phyloP scores from a whole-genome alignment of 2,329 filamentous ascomycete genomes.

The Blastomyces emzantsi region DNA sequence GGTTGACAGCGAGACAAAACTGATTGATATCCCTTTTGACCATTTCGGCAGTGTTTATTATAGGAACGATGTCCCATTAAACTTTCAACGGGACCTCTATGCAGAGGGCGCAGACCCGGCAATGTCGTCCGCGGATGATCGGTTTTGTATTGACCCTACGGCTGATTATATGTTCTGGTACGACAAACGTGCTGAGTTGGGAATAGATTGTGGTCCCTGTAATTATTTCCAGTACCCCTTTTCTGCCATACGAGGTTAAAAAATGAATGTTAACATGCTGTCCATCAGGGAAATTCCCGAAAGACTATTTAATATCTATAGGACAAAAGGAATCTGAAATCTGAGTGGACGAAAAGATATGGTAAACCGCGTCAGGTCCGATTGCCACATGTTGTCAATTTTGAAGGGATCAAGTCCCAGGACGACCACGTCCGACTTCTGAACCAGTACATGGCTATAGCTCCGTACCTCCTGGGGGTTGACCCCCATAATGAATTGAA shows the following conservation, averaged over 20 bases:
- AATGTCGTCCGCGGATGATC: background rate
- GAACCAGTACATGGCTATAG: slow-evolving; percentile 12
- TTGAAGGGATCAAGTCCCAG: slow-evolving; percentile 9
- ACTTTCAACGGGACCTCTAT: slow-evolving; percentile 5
- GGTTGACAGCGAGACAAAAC: too few relatives aligned
- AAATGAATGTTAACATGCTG: background rate
- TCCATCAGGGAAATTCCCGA: slow-evolving; percentile 9
- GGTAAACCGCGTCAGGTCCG: slow-evolving; percentile 11
- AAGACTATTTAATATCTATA: slow-evolving; percentile 11
- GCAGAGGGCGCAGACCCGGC: slow-evolving; percentile 1
- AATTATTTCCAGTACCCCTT: background rate
- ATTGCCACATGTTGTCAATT: slow-evolving; percentile 12
- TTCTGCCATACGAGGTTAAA: background rate
- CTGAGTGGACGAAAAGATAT: slow-evolving; percentile 12
- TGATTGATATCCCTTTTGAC: too few relatives aligned
- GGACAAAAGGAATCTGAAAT: slow-evolving; percentile 12
- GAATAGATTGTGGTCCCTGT: slow-evolving; percentile 11
- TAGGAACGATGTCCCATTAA: too few relatives aligned
- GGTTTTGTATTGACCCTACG: slow-evolving; percentile 15
- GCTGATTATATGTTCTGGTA: slow-evolving; percentile 16
- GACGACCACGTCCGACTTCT: slow-evolving; percentile 11
- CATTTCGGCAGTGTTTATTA: too few relatives aligned
- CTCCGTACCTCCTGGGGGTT: slow-evolving; percentile 13
- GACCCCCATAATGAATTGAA: slow-evolving; percentile 1
- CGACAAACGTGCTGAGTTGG: slow-evolving; percentile 12